phyloP scores from a whole-genome alignment of 441 rosid species.

The Aquilaria agallochum region DNA sequence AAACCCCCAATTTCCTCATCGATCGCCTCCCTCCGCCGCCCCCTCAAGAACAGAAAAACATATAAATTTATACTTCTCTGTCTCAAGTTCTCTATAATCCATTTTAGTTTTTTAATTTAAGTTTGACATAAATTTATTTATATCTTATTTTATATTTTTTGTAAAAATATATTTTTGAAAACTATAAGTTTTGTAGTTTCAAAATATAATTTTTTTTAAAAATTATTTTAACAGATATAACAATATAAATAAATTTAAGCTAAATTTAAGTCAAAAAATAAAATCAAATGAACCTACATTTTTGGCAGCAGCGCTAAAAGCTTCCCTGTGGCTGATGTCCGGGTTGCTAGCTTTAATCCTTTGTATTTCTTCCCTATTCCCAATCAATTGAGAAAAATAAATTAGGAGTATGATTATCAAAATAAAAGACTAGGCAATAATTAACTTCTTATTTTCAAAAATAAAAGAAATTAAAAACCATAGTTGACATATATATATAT shows the following conservation, averaged over 20 bases:
- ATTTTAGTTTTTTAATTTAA: too few species aligned
- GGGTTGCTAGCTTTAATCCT: conserved; percentile 96
- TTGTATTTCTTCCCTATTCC: conserved; percentile 88
- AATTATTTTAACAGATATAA: too few species aligned
- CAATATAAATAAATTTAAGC: not conserved
- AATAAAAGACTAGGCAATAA: not conserved
- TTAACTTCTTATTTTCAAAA: not conserved
- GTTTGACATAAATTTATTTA: too few species aligned
- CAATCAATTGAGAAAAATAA: not conserved
- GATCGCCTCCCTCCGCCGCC: too few species aligned
- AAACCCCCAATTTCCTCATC: too few species aligned
- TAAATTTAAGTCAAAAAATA: not conserved
- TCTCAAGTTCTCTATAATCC: too few species aligned
- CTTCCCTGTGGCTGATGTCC: conserved; percentile 94
- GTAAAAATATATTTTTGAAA: not conserved
- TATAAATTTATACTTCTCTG: too few species aligned
- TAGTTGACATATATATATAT: too few species aligned
- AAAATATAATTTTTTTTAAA: too few species aligned
- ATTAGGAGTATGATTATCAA: not conserved
- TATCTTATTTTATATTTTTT: not conserved
- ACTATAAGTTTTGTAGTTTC: too few species aligned
- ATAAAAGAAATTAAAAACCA: not conserved
- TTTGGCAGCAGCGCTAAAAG: conserved; percentile 98
- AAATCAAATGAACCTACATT: conserved; percentile 53
- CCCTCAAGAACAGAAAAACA: too few species aligned